Percentiles rank a stretch among this genome's conserved stretches.
Evolutionary conservation across 257 asterid species (phyloP).

Genomic region (Gentiana macrophylla): DNA sequence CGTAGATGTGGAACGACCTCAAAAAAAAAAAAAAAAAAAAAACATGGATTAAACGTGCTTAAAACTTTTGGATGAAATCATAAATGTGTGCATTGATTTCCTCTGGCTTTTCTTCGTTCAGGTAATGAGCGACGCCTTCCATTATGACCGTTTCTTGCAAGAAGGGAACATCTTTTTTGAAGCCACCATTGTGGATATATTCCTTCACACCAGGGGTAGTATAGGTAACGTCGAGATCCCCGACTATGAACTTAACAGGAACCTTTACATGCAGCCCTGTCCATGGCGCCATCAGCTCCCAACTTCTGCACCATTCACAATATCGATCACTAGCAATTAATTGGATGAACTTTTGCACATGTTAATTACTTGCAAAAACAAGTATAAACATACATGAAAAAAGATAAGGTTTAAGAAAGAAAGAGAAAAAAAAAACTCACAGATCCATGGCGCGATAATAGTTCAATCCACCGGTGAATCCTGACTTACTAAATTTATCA

Average conservation of each 20-base stretch:
- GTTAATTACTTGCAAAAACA: no score
- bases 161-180: constrained; percentile 63
- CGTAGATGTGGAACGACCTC: no score
- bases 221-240: constrained; percentile 67
- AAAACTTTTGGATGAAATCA: constrained; percentile 40
- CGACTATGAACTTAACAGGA: constrained; percentile 66
- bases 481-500: constrained; percentile 35
- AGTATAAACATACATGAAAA: no score
- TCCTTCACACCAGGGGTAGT: constrained; percentile 81
- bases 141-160: constrained; percentile 56
- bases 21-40: no score
- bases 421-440: constrained; percentile 21
- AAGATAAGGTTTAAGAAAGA: no score
- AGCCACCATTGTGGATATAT: constrained; percentile 72
- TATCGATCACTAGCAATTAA: no score
- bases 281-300: constrained; percentile 89
- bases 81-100: constrained; percentile 41
- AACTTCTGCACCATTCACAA: constrained; percentile 34
- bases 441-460: constrained; percentile 73
- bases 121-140: constrained; percentile 64
- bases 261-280: constrained; percentile 56
- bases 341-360: no score
- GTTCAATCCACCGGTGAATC: constrained; percentile 89
- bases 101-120: constrained; percentile 74
- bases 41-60: not conserved